A percentile compares a stretch with the other conserved stretches of the same genome.
phyloP scores from a whole-genome alignment of 176 grass and related monocot species.

The Rhynchospora pubera region DNA sequence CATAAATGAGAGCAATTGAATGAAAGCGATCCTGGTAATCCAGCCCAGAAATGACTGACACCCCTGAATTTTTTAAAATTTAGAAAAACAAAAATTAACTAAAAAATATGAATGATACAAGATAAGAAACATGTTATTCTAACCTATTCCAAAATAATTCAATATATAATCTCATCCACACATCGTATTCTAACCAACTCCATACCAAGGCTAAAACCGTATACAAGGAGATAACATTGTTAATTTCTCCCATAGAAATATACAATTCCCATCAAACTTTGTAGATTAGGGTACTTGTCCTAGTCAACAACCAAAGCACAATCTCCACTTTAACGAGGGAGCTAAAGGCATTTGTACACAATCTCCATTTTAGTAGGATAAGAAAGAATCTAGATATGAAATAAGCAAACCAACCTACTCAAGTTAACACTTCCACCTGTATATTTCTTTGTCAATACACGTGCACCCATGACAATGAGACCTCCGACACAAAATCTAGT shows the following conservation, averaged over 20 bases:
- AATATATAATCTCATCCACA: background rate
- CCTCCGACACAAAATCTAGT: slow-evolving; percentile 1
- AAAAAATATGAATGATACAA: too few species aligned
- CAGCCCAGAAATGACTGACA: background rate
- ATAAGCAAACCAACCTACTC: background rate
- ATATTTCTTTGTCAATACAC: background rate
- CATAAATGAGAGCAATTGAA: background rate
- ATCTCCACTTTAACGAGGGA: background rate
- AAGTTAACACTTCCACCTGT: slow-evolving; percentile 15
- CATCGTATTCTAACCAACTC: background rate
- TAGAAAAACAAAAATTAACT: background rate
- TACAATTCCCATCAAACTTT: background rate
- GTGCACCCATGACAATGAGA: background rate
- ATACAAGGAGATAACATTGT: background rate
- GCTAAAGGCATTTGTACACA: background rate
- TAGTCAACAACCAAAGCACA: background rate
- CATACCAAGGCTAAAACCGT: background rate
- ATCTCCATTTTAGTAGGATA: too few species aligned
- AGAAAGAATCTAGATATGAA: slow-evolving; percentile 4
- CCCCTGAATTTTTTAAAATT: background rate
- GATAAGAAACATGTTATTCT: background rate
- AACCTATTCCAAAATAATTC: background rate
- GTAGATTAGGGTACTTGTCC: background rate
- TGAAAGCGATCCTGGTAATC: background rate
- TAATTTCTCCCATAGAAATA: background rate